Percentiles rank a stretch among this genome's conserved stretches.
These are phyloP conservation scores for Meripilus lineatus DNA, from an alignment of 1,284 basidiomycete species.

Conservation along the genomic window DNA sequence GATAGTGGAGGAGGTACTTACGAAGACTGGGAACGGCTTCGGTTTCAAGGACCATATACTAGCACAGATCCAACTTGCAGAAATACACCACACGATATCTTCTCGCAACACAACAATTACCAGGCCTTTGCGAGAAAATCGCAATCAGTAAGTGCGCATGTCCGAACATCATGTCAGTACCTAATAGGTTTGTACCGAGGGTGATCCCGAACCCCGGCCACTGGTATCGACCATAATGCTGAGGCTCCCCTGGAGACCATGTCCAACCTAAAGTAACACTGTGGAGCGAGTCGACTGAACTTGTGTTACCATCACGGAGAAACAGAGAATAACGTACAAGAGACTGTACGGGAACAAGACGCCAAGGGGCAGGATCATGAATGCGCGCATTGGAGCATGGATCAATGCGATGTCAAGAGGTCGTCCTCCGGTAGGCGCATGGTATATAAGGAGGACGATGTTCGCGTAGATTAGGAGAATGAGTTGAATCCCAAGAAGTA, in stretches of 20 bases:
- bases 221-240: slow-evolving; percentile 46
- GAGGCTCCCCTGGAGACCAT: slow-evolving; percentile 38
- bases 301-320: neutral
- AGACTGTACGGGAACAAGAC: slow-evolving; percentile 46
- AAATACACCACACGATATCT: slow-evolving; percentile 69
- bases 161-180: slow-evolving; percentile 9
- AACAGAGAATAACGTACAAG: slow-evolving; percentile 36
- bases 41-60: slow-evolving; percentile 56
- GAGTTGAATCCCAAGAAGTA: slow-evolving; percentile 56
- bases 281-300: neutral
- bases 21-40: slow-evolving; percentile 58
- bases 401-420: slow-evolving; percentile 65
- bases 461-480: slow-evolving; percentile 64
- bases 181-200: slow-evolving; percentile 50
- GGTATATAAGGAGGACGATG: slow-evolving; percentile 59
- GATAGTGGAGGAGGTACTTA: slow-evolving; percentile 34
- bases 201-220: slow-evolving; percentile 63
- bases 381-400: slow-evolving; percentile 70
- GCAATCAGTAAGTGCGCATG: neutral
- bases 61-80: slow-evolving; percentile 65
- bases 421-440: slow-evolving; percentile 45
- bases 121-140: slow-evolving; percentile 32
- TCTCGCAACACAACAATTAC: slow-evolving; percentile 48
- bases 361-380: slow-evolving; percentile 52
- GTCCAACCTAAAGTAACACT: slow-evolving; percentile 51